Percentiles rank a stretch among this genome's conserved stretches.
Evolutionary conservation across 2,329 filamentous ascomycete species (phyloP).

Genomic region (Penicillium sclerotiorum): DNA sequence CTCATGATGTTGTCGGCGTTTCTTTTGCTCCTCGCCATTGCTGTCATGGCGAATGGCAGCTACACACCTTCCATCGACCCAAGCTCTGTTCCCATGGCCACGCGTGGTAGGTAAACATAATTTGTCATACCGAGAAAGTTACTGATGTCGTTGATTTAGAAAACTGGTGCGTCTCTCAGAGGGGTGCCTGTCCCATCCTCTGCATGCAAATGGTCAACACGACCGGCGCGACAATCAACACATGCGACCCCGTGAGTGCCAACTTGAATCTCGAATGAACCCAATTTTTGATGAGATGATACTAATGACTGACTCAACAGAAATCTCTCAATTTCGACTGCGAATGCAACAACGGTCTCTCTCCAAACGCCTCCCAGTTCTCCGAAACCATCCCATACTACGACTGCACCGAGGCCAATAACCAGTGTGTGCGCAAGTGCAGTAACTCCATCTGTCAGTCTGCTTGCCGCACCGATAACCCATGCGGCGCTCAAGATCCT

Average conservation of each 20-base stretch:
- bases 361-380: slow-evolving; percentile 64
- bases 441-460: slow-evolving; percentile 52
- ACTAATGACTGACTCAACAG: slow-evolving; percentile 23
- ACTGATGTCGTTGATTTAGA: slow-evolving; percentile 22
- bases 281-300: not conserved
- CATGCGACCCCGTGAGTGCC: slow-evolving; percentile 42
- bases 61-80: slow-evolving; percentile 36
- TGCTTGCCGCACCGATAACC: slow-evolving; percentile 57
- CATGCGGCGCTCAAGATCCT: slow-evolving; percentile 64
- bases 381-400: slow-evolving; percentile 65
- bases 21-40: slow-evolving; percentile 36
- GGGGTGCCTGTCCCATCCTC: slow-evolving; percentile 47
- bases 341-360: slow-evolving; percentile 56
- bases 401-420: slow-evolving; percentile 61
- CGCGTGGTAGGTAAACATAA: slow-evolving; percentile 42
- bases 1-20: slow-evolving; percentile 16
- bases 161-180: slow-evolving; percentile 49
- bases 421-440: slow-evolving; percentile 58
- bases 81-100: slow-evolving; percentile 36
- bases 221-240: slow-evolving; percentile 40
- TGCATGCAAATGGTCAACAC: slow-evolving; percentile 46
- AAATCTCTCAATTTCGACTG: slow-evolving; percentile 57
- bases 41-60: slow-evolving; percentile 39
- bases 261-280: not conserved
- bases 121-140: not conserved